phyloP scores from a whole-genome alignment of 2,329 filamentous ascomycete genomes.

The Aureobasidium vineae region DNA sequence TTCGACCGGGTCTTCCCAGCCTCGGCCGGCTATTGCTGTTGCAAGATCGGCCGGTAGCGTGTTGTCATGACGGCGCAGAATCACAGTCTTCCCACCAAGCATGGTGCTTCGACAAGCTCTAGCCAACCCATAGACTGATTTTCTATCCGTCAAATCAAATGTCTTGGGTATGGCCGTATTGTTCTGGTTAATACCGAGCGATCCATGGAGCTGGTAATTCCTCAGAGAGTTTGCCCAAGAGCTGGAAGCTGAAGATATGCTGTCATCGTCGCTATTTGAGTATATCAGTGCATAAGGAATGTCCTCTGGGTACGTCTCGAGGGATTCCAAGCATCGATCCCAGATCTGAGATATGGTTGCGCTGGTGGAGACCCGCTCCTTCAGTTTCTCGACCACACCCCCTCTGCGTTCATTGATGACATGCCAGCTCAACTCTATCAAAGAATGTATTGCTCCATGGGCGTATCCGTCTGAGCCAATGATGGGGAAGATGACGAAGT shows the following conservation, averaged over 20 bases:
- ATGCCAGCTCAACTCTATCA: constrained; percentile 25
- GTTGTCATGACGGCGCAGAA: constrained; percentile 16
- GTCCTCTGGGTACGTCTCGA: constrained; percentile 26
- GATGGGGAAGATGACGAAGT: constrained; percentile 34
- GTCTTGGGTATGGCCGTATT: constrained; percentile 33
- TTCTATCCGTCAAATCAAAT: constrained; percentile 31
- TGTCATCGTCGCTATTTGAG: constrained; percentile 31
- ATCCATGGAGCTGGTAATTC: constrained; percentile 33
- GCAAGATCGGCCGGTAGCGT: constrained; percentile 24
- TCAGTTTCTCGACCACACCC: constrained; percentile 22
- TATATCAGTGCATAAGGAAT: constrained; percentile 29
- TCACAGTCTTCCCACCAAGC: constrained; percentile 10
- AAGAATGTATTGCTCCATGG: constrained; percentile 26
- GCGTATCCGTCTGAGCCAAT: constrained; percentile 29
- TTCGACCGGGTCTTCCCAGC: constrained; percentile 22
- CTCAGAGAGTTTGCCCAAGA: constrained; percentile 24
- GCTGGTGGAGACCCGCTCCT: constrained; percentile 12
- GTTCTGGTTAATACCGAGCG: constrained; percentile 33
- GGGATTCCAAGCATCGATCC: constrained; percentile 21
- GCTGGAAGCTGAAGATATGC: constrained; percentile 24
- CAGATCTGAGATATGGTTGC: constrained; percentile 27
- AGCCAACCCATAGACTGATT: constrained; percentile 26
- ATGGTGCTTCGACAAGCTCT: constrained; percentile 26
- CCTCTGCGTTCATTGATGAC: constrained; percentile 28
- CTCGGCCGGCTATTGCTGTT: constrained; percentile 18